These are phyloP conservation scores for Schizothecium vesticola DNA, from an alignment of 495 filamentous ascomycete species.

Conservation along the genomic window DNA sequence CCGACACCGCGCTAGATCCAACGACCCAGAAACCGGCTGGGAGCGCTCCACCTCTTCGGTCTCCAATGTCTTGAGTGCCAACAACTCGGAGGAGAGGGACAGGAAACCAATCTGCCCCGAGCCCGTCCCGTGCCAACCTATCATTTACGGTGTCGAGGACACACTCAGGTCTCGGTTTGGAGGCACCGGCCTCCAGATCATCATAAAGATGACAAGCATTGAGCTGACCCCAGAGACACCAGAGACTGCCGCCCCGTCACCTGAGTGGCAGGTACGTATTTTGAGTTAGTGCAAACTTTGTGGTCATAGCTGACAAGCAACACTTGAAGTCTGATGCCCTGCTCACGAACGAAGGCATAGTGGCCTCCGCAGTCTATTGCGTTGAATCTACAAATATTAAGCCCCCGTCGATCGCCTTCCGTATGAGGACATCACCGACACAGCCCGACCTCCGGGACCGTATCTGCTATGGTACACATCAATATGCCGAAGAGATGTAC, in stretches of 20 bases:
- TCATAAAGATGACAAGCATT: conserved; percentile 60
- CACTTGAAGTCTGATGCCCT: not conserved
- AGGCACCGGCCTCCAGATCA: conserved; percentile 50
- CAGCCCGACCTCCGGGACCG: not conserved
- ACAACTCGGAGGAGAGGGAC: conserved; percentile 28
- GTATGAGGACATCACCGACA: not conserved
- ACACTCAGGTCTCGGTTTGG: conserved; percentile 33
- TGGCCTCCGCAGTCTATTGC: not conserved
- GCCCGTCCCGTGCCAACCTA: conserved; percentile 14
- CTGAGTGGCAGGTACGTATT: not conserved
- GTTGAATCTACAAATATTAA: not conserved
- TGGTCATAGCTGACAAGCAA: not conserved
- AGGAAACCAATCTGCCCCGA: conserved; percentile 24
- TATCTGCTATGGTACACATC: too few species aligned
- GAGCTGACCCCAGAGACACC: conserved; percentile 57
- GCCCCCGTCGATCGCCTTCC: not conserved
- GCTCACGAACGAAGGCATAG: not conserved
- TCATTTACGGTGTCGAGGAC: conserved; percentile 28
- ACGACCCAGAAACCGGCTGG: not conserved
- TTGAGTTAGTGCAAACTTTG: not conserved
- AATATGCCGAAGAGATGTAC: too few species aligned
- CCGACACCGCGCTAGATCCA: not conserved
- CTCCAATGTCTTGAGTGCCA: not conserved
- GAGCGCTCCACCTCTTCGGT: not conserved
- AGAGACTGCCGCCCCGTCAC: conserved; percentile 4